Evolutionary conservation across 202 grass and related monocot genomes (phyloP).

Genomic region (Musa balbisiana): DNA sequence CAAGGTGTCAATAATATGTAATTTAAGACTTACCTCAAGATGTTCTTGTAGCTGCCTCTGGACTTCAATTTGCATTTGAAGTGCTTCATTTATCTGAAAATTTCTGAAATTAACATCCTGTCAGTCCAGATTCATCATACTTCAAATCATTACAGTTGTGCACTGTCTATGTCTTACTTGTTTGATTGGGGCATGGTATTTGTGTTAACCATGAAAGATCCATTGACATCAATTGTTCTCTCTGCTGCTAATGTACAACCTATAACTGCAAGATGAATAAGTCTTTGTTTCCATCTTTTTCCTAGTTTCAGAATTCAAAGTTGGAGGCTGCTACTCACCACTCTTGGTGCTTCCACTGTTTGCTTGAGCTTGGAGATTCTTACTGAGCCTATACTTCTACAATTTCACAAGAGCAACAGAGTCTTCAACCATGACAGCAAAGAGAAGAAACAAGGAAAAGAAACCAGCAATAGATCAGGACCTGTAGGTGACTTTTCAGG

Average conservation of each 20-base stretch:
- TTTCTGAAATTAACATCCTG: constrained; percentile 40
- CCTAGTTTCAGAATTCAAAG: constrained; percentile 9
- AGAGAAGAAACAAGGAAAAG: constrained; percentile 11
- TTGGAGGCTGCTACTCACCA: constrained; percentile 30
- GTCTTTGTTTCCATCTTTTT: background rate
- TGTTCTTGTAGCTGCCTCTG: constrained; percentile 82
- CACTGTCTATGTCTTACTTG: constrained; percentile 57
- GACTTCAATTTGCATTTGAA: constrained; percentile 99
- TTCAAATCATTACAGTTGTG: background rate
- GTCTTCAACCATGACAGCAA: constrained; percentile 19
- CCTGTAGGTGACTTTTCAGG: constrained; percentile 96
- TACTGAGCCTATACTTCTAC: constrained; percentile 94
- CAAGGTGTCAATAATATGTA: constrained; percentile 4
- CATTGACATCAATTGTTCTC: constrained; percentile 48
- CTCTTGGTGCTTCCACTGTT: constrained; percentile 48
- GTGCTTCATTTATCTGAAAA: constrained; percentile 82
- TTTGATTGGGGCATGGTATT: constrained; percentile 47
- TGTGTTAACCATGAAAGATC: constrained; percentile 42
- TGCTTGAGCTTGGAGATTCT: constrained; percentile 70
- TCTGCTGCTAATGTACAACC: constrained; percentile 39
- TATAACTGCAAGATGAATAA: constrained; percentile 30
- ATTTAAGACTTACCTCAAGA: constrained; percentile 55
- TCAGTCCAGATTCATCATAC: background rate
- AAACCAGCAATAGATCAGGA: constrained; percentile 27
- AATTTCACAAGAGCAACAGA: constrained; percentile 34